Evolutionary conservation across 352 stramenopile genomes (phyloP).

Genomic region (Phytopythium chamaehyphon): DNA sequence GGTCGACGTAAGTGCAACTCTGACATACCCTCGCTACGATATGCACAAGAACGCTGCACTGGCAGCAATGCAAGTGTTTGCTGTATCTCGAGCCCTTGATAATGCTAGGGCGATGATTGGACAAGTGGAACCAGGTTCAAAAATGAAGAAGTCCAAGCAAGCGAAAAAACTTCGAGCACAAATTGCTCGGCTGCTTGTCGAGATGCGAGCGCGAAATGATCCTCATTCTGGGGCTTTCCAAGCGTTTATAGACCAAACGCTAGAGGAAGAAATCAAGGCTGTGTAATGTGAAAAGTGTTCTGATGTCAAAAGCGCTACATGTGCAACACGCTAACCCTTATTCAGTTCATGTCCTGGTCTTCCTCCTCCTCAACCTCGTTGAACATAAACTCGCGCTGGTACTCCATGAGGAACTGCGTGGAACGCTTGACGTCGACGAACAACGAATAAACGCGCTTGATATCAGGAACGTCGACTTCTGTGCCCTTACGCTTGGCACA

Average conservation of each 20-base stretch:
- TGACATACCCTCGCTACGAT: conserved; percentile 50
- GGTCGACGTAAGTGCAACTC: conserved; percentile 9
- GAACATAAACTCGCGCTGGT: conserved; percentile 99
- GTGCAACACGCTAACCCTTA: background rate
- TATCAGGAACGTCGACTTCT: conserved; percentile 87
- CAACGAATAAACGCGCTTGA: conserved; percentile 95
- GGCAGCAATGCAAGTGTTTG: conserved; percentile 37
- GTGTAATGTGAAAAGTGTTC: background rate
- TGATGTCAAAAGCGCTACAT: conserved; percentile 1
- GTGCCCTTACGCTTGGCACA: conserved; percentile 92
- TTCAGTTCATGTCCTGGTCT: conserved; percentile 29
- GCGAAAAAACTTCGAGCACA: too few species aligned
- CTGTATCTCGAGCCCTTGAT: conserved; percentile 8
- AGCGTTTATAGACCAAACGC: too few species aligned
- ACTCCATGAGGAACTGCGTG: conserved; percentile 99
- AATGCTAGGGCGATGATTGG: conserved; percentile 10
- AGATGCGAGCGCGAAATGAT: too few species aligned
- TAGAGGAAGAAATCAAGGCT: background rate
- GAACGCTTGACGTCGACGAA: conserved; percentile 99
- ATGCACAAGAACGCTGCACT: conserved; percentile 48
- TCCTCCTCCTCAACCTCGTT: conserved; percentile 87
- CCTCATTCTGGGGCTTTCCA: too few species aligned
- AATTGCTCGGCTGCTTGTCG: too few species aligned
- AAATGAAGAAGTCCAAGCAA: too few species aligned
- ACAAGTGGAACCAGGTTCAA: background rate